Conservation (phyloP, 345 rosid species). For the Salix udensis region DNA sequence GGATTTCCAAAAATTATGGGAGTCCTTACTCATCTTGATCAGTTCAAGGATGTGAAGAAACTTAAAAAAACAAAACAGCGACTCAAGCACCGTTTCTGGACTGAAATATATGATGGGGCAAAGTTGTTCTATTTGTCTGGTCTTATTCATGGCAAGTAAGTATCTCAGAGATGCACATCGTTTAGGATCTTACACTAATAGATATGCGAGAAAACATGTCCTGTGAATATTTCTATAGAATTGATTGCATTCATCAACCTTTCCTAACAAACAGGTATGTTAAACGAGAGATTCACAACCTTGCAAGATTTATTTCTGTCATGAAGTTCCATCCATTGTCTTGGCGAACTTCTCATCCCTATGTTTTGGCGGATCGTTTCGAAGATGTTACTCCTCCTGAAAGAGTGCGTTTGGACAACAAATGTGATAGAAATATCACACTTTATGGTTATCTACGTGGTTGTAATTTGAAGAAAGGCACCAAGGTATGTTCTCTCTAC, state of each 20-base stretch:
- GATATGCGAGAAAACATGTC: not conserved
- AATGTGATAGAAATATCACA: conserved; percentile 84
- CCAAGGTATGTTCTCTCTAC: conserved; percentile 49
- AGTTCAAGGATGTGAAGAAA: conserved; percentile 85
- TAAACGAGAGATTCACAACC: conserved; percentile 77
- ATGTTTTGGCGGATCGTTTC: conserved; percentile 79
- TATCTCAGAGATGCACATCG: not conserved
- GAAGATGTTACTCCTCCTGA: conserved; percentile 96
- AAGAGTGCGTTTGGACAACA: conserved; percentile 55
- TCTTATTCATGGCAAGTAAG: conserved; percentile 83
- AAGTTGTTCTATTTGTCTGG: conserved; percentile 91
- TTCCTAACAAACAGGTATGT: conserved; percentile 56
- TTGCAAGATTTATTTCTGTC: conserved; percentile 73
- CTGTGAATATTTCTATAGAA: not conserved
- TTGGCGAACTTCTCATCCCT: conserved; percentile 94
- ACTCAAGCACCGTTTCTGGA: conserved; percentile 97
- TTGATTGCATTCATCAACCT: not conserved
- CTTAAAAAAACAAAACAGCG: conserved; percentile 80
- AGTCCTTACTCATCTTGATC: conserved; percentile 93
- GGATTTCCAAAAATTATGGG: conserved; percentile 91
- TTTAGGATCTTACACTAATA: no score
- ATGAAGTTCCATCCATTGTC: conserved; percentile 71
- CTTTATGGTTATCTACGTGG: conserved; percentile 91
- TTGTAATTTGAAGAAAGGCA: conserved; percentile 84
- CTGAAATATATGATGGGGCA: conserved; percentile 84